A percentile compares a stretch with the other conserved stretches of the same genome.
Evolutionary conservation across 1,284 basidiomycete genomes (phyloP).

Genomic region (Pisolithus thermaeus): DNA sequence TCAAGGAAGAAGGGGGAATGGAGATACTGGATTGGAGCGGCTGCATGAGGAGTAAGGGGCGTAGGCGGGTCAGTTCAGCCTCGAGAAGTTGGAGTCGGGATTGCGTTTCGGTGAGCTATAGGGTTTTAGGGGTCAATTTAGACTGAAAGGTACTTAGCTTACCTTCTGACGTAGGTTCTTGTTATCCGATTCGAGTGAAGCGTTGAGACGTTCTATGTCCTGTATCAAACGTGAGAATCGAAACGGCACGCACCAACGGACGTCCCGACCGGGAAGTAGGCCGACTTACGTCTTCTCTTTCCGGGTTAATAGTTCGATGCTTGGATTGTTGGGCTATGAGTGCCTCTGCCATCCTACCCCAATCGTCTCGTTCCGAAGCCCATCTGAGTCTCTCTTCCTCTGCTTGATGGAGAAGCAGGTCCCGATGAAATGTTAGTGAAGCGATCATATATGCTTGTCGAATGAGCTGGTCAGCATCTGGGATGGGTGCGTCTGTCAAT

Average conservation of each 20-base stretch:
- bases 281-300: conserved; percentile 40
- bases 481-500: conserved; percentile 37
- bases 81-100: conserved; percentile 35
- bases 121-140: conserved; percentile 6
- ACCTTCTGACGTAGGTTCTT: conserved; percentile 52
- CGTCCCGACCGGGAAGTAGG: not conserved
- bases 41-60: conserved; percentile 42
- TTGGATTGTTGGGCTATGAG: conserved; percentile 45
- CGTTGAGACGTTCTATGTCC: conserved; percentile 47
- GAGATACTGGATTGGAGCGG: conserved; percentile 27
- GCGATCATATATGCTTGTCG: conserved; percentile 59
- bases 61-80: conserved; percentile 37
- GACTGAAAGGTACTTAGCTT: not conserved
- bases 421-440: conserved; percentile 49
- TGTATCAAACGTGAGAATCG: conserved; percentile 22
- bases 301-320: conserved; percentile 21
- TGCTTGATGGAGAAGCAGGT: conserved; percentile 44
- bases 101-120: conserved; percentile 38
- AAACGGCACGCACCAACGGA: not conserved
- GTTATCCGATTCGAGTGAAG: conserved; percentile 48
- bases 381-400: conserved; percentile 54
- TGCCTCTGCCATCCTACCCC: conserved; percentile 58
- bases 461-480: conserved; percentile 44
- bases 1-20: not conserved
- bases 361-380: conserved; percentile 54